Percentiles rank a stretch among this genome's conserved stretches.
Conservation (phyloP, 2,329 filamentous ascomycete genomes). For the Pseudogymnoascus verrucosus region DNA sequence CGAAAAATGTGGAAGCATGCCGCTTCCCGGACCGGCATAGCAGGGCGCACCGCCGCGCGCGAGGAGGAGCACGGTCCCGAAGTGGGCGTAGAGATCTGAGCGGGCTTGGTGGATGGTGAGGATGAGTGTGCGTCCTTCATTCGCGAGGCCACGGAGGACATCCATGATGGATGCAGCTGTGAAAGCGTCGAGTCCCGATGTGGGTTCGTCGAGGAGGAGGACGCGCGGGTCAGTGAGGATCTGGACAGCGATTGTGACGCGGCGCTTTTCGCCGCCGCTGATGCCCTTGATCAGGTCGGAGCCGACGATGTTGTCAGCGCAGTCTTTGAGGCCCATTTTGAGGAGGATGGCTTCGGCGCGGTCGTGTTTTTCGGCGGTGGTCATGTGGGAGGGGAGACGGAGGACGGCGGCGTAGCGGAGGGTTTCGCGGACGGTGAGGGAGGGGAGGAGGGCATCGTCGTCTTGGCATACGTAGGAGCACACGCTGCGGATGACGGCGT, state of each 20-base stretch:
- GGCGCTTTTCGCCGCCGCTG: conserved; percentile 69
- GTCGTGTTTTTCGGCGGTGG: conserved; percentile 54
- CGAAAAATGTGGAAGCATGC: conserved; percentile 60
- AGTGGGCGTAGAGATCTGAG: conserved; percentile 63
- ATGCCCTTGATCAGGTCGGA: conserved; percentile 69
- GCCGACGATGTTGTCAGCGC: conserved; percentile 66
- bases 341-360: conserved; percentile 64
- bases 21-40: conserved; percentile 54
- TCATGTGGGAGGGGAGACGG: conserved; percentile 63
- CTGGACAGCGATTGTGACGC: conserved; percentile 71
- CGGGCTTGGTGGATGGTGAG: conserved; percentile 73
- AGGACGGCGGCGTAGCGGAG: conserved; percentile 63
- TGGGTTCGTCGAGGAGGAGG: conserved; percentile 67
- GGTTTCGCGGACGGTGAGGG: conserved; percentile 68
- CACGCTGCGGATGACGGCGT: conserved; percentile 61
- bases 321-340: conserved; percentile 72
- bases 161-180: conserved; percentile 71
- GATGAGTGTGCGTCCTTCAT: conserved; percentile 65
- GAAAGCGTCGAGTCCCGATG: conserved; percentile 69
- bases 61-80: conserved; percentile 63
- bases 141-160: conserved; percentile 60
- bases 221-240: conserved; percentile 68
- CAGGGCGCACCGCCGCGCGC: conserved; percentile 61
- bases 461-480: conserved; percentile 74
- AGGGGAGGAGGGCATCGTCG: conserved; percentile 66